A percentile compares a stretch with the other conserved stretches of the same genome.
Evolutionary conservation across 352 stramenopile genomes (phyloP).

Genomic region (Phytopythium helicoides): DNA sequence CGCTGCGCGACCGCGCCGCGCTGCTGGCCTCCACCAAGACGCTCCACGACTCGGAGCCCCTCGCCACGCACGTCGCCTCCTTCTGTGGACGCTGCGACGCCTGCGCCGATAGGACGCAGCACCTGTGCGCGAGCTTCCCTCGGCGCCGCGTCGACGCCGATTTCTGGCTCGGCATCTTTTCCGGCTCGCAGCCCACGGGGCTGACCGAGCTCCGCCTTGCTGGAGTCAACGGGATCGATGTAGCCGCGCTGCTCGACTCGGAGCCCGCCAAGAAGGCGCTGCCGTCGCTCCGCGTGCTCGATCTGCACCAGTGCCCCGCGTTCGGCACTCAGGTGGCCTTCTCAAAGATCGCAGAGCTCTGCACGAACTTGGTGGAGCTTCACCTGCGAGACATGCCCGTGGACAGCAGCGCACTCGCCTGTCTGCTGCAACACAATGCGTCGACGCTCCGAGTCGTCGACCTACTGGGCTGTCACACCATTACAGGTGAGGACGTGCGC

Average conservation of each 20-base stretch:
- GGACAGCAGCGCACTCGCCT: conserved; percentile 44
- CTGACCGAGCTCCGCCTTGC: conserved; percentile 58
- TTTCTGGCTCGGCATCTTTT: conserved; percentile 65
- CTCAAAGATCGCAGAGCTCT: conserved; percentile 35
- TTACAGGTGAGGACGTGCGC: conserved; percentile 51
- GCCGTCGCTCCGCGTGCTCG: conserved; percentile 44
- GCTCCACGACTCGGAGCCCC: conserved; percentile 38
- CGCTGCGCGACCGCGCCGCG: conserved; percentile 51
- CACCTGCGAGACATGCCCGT: conserved; percentile 71
- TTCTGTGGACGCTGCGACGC: conserved; percentile 57
- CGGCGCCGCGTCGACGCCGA: conserved; percentile 2
- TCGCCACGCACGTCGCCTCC: conserved; percentile 40
- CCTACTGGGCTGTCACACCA: conserved; percentile 73
- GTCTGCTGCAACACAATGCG: conserved; percentile 44
- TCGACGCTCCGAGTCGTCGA: conserved; percentile 59
- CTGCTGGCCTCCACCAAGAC: conserved; percentile 40
- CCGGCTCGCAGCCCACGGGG: conserved; percentile 22
- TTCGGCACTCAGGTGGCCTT: conserved; percentile 43
- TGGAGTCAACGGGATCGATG: conserved; percentile 44
- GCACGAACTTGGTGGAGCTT: conserved; percentile 51
- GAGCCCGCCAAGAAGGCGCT: conserved; percentile 24
- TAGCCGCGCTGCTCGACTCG: conserved; percentile 23
- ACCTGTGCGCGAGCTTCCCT: conserved; percentile 42
- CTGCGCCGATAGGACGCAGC: conserved; percentile 43
- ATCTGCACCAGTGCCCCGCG: conserved; percentile 51